phyloP scores from a whole-genome alignment of 2,329 filamentous ascomycete species.

The Zarea fungicola region DNA sequence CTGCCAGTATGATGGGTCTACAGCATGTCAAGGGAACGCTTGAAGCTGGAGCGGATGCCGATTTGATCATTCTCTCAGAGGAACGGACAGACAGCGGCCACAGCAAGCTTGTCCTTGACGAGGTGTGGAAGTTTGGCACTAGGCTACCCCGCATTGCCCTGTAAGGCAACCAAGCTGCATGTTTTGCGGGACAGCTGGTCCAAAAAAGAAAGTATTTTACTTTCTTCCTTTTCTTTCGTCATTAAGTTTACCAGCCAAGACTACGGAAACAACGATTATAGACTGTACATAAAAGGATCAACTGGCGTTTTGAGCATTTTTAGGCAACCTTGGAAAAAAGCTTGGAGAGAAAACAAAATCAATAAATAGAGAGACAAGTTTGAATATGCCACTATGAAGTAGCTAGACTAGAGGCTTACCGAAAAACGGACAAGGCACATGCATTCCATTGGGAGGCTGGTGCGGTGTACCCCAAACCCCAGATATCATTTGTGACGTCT shows the following conservation, averaged over 20 bases:
- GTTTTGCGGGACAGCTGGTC: too few relatives aligned
- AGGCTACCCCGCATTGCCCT: too few relatives aligned
- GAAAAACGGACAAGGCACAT: too few relatives aligned
- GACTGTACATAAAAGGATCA: constrained; percentile 11
- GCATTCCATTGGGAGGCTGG: not conserved
- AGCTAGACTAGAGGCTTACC: not conserved
- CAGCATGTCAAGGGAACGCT: constrained; percentile 61
- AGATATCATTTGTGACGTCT: constrained; percentile 1
- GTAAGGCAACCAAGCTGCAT: too few relatives aligned
- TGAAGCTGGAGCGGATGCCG: constrained; percentile 59
- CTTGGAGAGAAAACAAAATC: not conserved
- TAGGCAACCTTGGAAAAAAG: not conserved
- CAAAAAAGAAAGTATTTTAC: too few relatives aligned
- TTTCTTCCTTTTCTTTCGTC: too few relatives aligned
- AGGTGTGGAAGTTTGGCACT: constrained; percentile 75
- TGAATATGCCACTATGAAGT: not conserved
- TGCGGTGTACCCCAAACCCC: constrained; percentile 8
- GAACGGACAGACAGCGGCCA: constrained; percentile 36
- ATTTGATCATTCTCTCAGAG: constrained; percentile 64
- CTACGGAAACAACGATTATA: not conserved
- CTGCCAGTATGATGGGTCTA: constrained; percentile 70
- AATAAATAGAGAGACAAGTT: not conserved
- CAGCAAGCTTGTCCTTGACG: constrained; percentile 57
- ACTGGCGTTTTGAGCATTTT: constrained; percentile 7
- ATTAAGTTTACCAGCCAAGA: not conserved